Evolutionary conservation across 805 yeast genomes (phyloP).

Genomic region (Metschnikowia continentalis): DNA sequence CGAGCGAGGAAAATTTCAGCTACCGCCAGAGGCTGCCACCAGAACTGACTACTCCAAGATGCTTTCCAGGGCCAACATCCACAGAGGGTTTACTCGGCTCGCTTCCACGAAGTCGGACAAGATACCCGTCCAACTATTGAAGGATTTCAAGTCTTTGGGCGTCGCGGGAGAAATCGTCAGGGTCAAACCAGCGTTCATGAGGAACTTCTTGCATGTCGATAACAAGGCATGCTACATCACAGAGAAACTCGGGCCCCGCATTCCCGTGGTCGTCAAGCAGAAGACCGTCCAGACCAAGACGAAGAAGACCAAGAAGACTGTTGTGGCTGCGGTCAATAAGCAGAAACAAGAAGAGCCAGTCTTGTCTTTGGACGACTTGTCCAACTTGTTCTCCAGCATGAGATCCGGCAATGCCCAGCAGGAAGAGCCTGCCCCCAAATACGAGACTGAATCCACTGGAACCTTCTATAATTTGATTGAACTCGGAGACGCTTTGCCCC

Average conservation of each 20-base stretch:
- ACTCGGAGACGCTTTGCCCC: conserved; percentile 29
- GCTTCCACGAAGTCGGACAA: conserved; percentile 29
- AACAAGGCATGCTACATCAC: conserved; percentile 73
- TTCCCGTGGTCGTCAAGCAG: conserved; percentile 35
- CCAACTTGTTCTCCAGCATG: conserved; percentile 31
- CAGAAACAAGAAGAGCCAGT: conserved; percentile 15
- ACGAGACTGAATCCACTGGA: conserved; percentile 17
- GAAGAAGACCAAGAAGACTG: conserved; percentile 7
- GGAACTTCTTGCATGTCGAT: conserved; percentile 64
- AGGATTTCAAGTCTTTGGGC: conserved; percentile 62
- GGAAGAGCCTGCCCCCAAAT: conserved; percentile 6
- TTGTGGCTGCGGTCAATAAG: background rate
- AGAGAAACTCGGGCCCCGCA: conserved; percentile 31
- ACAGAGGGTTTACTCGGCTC: conserved; percentile 14
- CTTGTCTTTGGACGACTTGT: conserved; percentile 37
- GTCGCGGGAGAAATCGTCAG: conserved; percentile 65
- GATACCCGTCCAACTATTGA: conserved; percentile 71
- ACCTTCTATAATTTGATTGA: conserved; percentile 27
- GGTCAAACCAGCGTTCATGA: conserved; percentile 79
- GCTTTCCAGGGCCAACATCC: conserved; percentile 9
- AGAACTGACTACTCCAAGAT: conserved; percentile 3
- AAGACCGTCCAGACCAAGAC: conserved; percentile 2
- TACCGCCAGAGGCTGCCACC: background rate
- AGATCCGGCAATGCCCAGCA: conserved; percentile 7
- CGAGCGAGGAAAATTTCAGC: conserved; percentile 1